These are phyloP conservation scores for Pleomassaria siparia DNA, from an alignment of 2,329 filamentous ascomycete genomes.

Conservation along the genomic window DNA sequence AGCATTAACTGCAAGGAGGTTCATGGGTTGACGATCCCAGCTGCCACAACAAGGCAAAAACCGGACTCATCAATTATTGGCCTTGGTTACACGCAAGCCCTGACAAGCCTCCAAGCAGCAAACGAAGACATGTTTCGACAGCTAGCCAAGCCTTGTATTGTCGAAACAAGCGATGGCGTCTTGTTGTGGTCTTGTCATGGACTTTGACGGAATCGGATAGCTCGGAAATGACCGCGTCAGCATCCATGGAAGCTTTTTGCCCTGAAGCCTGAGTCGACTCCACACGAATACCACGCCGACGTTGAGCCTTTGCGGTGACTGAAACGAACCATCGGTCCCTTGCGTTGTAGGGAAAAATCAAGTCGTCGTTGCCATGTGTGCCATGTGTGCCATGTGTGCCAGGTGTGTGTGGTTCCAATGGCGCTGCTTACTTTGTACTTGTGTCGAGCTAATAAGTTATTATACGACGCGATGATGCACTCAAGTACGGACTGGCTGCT, in stretches of 20 bases:
- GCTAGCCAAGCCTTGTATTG: slow-evolving; percentile 27
- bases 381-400: no score
- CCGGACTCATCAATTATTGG: slow-evolving; percentile 33
- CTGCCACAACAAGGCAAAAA: slow-evolving; percentile 35
- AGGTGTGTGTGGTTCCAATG: no score
- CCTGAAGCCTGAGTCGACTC: background rate
- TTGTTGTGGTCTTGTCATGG: slow-evolving; percentile 13
- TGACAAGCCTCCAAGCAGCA: slow-evolving; percentile 37
- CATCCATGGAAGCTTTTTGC: slow-evolving; percentile 12
- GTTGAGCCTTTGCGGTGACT: background rate
- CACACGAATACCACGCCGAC: slow-evolving; percentile 1
- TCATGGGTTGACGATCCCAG: slow-evolving; percentile 28
- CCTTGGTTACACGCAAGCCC: slow-evolving; percentile 34
- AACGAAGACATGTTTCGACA: slow-evolving; percentile 34
- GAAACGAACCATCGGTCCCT: background rate
- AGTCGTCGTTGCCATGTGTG: background rate
- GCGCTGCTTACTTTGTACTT: no score
- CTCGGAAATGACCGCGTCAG: slow-evolving; percentile 37
- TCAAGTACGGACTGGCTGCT: background rate
- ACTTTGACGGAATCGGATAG: slow-evolving; percentile 14
- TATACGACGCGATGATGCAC: slow-evolving; percentile 13
- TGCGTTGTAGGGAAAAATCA: background rate
- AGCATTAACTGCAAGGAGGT: slow-evolving; percentile 18
- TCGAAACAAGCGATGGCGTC: slow-evolving; percentile 20
- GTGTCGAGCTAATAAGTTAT: no score